Percentiles rank a stretch among this genome's conserved stretches.
These are phyloP conservation scores for Parmelia sp. DNA, from an alignment of 495 filamentous ascomycete genomes.

Conservation along the genomic window DNA sequence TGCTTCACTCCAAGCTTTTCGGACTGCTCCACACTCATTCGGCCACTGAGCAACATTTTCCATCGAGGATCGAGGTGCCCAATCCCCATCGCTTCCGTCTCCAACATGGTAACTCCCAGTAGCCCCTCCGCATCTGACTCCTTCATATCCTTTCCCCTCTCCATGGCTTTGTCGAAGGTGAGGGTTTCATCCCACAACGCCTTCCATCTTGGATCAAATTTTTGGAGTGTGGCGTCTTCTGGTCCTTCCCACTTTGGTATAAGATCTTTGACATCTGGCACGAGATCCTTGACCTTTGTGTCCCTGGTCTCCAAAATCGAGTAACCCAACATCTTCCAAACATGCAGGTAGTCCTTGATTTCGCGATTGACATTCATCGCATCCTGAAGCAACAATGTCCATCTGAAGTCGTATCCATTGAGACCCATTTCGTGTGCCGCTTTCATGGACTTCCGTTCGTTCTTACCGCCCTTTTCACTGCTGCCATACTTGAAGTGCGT, in stretches of 20 bases:
- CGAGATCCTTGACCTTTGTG: slow-evolving; percentile 10
- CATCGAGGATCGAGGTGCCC: slow-evolving; percentile 12
- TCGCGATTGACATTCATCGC: neutral
- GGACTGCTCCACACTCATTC: slow-evolving; percentile 4
- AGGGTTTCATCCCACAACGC: slow-evolving; percentile 5
- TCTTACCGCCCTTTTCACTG: neutral
- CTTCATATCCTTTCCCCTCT: neutral
- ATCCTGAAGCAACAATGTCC: neutral
- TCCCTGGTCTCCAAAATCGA: slow-evolving; percentile 10
- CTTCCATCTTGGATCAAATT: slow-evolving; percentile 13
- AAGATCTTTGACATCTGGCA: neutral
- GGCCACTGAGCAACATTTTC: neutral
- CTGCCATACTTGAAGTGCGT: slow-evolving; percentile 14
- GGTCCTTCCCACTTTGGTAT: neutral
- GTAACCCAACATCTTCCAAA: slow-evolving; percentile 20
- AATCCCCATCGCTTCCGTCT: slow-evolving; percentile 17
- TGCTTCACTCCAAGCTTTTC: slow-evolving; percentile 11
- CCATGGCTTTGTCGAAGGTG: neutral
- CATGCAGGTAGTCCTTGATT: neutral
- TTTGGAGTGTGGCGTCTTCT: neutral
- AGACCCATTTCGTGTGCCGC: slow-evolving; percentile 7
- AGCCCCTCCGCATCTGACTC: slow-evolving; percentile 2
- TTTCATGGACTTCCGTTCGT: slow-evolving; percentile 5
- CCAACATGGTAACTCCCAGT: slow-evolving; percentile 13
- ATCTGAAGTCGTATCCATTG: neutral